Percentiles rank a stretch among this genome's conserved stretches.
phyloP scores from a whole-genome alignment of 164 flowering plant genomes.

The Macadamia tetraphylla region DNA sequence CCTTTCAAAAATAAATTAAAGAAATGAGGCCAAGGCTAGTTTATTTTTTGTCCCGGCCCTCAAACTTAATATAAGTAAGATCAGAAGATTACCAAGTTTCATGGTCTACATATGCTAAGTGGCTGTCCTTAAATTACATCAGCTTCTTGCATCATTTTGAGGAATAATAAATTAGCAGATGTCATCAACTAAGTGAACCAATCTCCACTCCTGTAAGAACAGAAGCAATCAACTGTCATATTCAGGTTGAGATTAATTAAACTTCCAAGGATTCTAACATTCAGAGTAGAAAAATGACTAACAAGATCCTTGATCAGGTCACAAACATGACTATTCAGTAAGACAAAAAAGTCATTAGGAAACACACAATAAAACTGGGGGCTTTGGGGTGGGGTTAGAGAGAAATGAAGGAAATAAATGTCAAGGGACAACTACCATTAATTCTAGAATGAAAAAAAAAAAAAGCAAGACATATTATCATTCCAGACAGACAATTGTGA shows the following conservation, averaged over 20 bases:
- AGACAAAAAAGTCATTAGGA: background rate
- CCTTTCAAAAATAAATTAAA: too few relatives aligned
- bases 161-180: conserved; percentile 6
- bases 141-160: background rate
- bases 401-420: background rate
- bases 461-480: background rate
- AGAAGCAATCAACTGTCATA: background rate
- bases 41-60: too few relatives aligned
- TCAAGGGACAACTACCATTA: background rate
- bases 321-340: too few relatives aligned
- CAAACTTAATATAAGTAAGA: background rate
- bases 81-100: conserved; percentile 29
- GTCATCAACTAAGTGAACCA: background rate
- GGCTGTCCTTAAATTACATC: conserved; percentile 1
- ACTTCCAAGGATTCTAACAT: background rate
- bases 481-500: background rate
- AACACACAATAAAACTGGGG: background rate
- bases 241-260: background rate
- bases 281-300: too few relatives aligned
- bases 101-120: conserved; percentile 16
- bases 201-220: conserved; percentile 7
- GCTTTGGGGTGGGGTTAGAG: background rate
- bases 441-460: background rate
- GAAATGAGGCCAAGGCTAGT: background rate
- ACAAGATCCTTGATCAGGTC: too few relatives aligned